A percentile compares a stretch with the other conserved stretches of the same genome.
phyloP scores from a whole-genome alignment of 2,329 filamentous ascomycete genomes.

The Celoporthe dispersa region DNA sequence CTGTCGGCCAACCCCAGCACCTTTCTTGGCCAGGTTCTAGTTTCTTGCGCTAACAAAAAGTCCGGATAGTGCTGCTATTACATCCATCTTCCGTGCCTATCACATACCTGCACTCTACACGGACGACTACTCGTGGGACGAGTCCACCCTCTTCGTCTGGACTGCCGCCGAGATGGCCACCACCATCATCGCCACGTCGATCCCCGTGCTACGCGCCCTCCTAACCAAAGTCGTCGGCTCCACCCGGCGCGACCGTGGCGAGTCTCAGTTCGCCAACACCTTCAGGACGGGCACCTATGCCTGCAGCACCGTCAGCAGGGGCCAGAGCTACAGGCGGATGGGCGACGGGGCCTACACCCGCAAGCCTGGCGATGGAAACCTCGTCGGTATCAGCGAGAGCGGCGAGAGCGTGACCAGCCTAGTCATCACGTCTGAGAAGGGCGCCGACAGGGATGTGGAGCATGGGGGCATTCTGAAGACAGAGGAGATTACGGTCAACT shows the following conservation, averaged over 20 bases:
- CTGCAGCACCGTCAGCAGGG: constrained; percentile 11
- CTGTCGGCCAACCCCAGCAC: background rate
- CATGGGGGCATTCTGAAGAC: constrained; percentile 12
- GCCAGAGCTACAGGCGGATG: constrained; percentile 4
- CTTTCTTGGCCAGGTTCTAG: background rate
- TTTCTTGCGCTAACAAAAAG: constrained; percentile 17
- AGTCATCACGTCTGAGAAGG: background rate
- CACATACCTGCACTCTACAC: constrained; percentile 4
- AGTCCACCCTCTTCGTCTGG: constrained; percentile 30
- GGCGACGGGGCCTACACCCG: background rate
- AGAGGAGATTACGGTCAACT: constrained; percentile 6
- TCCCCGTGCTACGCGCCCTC: constrained; percentile 37
- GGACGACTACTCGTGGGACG: background rate
- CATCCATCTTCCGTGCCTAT: constrained; percentile 8
- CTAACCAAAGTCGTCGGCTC: constrained; percentile 10
- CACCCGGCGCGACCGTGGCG: constrained; percentile 9
- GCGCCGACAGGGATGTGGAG: background rate
- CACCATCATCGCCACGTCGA: constrained; percentile 34
- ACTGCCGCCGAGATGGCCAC: constrained; percentile 31
- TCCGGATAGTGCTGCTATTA: background rate
- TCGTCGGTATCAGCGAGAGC: constrained; percentile 14
- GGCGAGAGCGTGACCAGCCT: constrained; percentile 12
- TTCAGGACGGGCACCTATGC: constrained; percentile 18
- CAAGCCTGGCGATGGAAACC: background rate
- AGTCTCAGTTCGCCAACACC: constrained; percentile 11